Evolutionary conservation across 495 filamentous ascomycete species (phyloP).

Genomic region (Neurospora sp.): DNA sequence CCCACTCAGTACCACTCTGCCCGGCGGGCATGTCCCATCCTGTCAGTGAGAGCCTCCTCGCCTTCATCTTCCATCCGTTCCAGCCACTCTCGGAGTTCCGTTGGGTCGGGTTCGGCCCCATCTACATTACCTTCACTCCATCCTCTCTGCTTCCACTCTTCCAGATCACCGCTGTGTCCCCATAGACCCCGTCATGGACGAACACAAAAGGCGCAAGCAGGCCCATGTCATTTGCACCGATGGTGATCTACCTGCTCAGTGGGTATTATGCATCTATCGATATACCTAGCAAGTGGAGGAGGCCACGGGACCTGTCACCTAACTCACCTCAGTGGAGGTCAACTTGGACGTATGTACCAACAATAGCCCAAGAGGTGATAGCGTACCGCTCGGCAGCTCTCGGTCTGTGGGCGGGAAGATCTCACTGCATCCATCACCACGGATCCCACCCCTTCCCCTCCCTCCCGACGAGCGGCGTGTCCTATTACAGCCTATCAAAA

Average conservation of each 20-base stretch:
- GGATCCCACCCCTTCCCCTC: not conserved
- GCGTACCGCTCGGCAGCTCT: not conserved
- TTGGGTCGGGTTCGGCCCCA: not conserved
- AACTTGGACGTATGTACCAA: not conserved
- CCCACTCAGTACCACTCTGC: not conserved
- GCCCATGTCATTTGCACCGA: not conserved
- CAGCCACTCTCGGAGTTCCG: not conserved
- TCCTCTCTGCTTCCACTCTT: not conserved
- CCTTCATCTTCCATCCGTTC: not conserved
- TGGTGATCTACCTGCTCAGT: not conserved
- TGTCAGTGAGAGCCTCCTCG: not conserved
- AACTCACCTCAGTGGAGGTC: not conserved
- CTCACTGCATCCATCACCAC: not conserved
- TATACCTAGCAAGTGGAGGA: not conserved
- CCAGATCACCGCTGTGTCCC: not conserved
- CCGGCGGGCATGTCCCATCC: not conserved
- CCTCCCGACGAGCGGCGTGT: not conserved
- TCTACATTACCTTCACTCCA: not conserved
- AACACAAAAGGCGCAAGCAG: not conserved
- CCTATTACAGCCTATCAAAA: not conserved
- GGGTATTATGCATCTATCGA: not conserved
- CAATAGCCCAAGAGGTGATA: not conserved
- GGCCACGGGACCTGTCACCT: not conserved
- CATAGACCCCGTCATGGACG: not conserved
- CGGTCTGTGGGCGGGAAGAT: not conserved